Conservation (phyloP, 805 yeast genomes). For the Saccharomycopsis schoenii region DNA sequence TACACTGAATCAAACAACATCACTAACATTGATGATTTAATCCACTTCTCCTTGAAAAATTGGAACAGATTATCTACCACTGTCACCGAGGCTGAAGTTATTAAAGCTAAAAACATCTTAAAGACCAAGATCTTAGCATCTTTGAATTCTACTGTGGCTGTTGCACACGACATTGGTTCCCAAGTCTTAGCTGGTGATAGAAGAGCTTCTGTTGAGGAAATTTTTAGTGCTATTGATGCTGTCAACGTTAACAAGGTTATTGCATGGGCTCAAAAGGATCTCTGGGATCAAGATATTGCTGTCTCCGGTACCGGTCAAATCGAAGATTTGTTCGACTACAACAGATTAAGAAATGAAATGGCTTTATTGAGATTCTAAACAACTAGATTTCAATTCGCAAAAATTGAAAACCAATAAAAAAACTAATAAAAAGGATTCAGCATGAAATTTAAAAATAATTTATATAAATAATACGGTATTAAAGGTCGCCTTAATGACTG, state of each 20-base stretch:
- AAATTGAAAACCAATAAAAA: not conserved
- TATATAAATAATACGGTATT: not conserved
- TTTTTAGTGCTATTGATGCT: conserved; percentile 52
- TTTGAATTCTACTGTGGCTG: conserved; percentile 39
- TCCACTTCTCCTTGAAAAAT: conserved; percentile 74
- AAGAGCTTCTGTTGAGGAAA: conserved; percentile 50
- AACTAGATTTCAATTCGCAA: not conserved
- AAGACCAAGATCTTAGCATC: conserved; percentile 51
- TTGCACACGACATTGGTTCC: conserved; percentile 48
- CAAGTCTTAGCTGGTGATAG: conserved; percentile 52
- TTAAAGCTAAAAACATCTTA: conserved; percentile 63
- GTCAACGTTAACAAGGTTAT: conserved; percentile 50
- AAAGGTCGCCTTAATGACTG: not conserved
- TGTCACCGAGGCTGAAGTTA: conserved; percentile 66
- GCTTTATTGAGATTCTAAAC: conserved; percentile 74
- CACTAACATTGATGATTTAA: conserved; percentile 57
- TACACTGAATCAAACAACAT: conserved; percentile 54
- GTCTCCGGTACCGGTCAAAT: conserved; percentile 78
- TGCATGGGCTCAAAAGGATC: conserved; percentile 63
- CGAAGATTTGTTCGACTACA: conserved; percentile 76
- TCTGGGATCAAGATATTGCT: conserved; percentile 82
- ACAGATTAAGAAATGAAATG: conserved; percentile 82
- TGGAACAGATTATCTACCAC: conserved; percentile 80
- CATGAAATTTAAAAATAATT: not conserved
- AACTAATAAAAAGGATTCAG: not conserved